Base-by-base conservation (phyloP, 192 early-diverging fungal genomes). In the Glomus cerebriforme region DNA sequence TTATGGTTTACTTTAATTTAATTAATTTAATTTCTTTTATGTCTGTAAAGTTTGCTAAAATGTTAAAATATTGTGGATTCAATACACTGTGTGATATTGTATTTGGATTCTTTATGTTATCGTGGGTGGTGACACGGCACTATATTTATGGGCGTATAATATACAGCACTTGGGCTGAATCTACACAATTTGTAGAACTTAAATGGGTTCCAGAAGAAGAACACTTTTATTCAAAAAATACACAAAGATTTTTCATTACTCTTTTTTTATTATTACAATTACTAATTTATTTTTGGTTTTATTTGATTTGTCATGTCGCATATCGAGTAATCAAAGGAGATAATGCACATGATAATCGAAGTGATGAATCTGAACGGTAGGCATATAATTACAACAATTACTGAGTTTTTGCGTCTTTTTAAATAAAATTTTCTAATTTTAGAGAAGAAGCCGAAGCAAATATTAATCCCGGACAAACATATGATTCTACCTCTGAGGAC, bases 91-190 rank as follows among this genome's bases (percentile, higher is more conserved):
- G 92, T 79, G 90, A 95, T 81, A 70, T 90, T 13, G 77, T 89
- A 22, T 96, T 96, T 85, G 93, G 88, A 37, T 47, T 92, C 22
- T 96, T 96, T 79, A 89, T 90, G 24, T 26, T 93, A 7, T 87
- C 90, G 4, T 96, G 95, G 95, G 78, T 92, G n/a, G 77, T 88
- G 26, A 95, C 93, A 0, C 91, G 93, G 34, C 95, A 96, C 73
- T 85, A 85, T 75, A 64, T 93, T 34, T 94, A 90, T 81, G 82
- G 91, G 13, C 85, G 89, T 75, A 89, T 94, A 79, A 89, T 93
- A 80, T 84, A 87, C 69, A 87, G 90, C 5, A 88, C 91, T 22
- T 89, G 84, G 75, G 82, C 83, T 69, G 85, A 87, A 32, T 80
- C 82, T 19, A 79, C 79, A 29, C 81, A 85, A 24, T 88, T 88